Conservation (phyloP, 2,329 filamentous ascomycete species). For the Sporothrix pallida region DNA sequence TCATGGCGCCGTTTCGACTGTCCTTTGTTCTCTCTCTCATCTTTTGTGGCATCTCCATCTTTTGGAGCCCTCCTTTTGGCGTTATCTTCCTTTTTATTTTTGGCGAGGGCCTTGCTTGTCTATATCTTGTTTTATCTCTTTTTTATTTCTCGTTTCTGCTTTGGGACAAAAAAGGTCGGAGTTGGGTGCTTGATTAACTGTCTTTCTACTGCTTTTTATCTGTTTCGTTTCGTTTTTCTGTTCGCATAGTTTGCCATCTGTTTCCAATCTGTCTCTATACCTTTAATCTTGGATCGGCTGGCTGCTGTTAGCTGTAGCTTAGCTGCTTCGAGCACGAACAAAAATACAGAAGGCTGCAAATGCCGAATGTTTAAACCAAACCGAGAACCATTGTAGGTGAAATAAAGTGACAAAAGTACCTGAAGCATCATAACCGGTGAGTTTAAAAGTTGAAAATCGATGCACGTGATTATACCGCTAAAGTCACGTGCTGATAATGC, state of each 20-base stretch:
- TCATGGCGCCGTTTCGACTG: conserved; percentile 21
- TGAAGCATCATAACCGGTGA: no score
- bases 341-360: conserved; percentile 3
- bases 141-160: not conserved
- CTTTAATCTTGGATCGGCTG: conserved; percentile 1
- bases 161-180: conserved; percentile 28
- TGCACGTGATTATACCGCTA: not conserved
- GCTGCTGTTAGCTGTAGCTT: not conserved
- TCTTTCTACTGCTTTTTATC: not conserved
- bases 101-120: conserved; percentile 25
- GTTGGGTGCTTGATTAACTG: conserved; percentile 18
- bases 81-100: conserved; percentile 20
- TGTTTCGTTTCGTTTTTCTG: not conserved
- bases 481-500: not conserved
- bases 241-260: conserved; percentile 10
- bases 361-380: not conserved
- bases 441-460: no score
- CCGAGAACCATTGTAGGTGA: not conserved
- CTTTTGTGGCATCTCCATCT: not conserved
- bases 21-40: not conserved
- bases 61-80: conserved; percentile 13
- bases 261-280: not conserved
- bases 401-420: not conserved
- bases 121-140: not conserved
- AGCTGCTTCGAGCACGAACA: not conserved